Percentiles rank a stretch among this genome's conserved stretches.
These are phyloP conservation scores for Camelina sativa DNA, from an alignment of 345 rosid genomes.

Conservation along the genomic window DNA sequence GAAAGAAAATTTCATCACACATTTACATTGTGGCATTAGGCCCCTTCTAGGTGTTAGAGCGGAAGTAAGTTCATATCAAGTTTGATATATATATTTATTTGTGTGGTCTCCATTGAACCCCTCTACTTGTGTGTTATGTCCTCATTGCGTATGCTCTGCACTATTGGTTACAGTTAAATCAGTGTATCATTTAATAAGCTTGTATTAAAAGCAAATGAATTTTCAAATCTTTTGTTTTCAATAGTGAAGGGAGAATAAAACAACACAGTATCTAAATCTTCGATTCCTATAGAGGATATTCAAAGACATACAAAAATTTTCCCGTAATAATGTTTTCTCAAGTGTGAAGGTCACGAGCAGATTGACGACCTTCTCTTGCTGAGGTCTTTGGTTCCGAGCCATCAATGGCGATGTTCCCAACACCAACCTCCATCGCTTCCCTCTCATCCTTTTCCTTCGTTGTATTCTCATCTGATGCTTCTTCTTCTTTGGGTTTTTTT, in stretches of 20 bases:
- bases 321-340: background rate
- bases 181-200: constrained; percentile 4
- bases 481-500: constrained; percentile 26
- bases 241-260: background rate
- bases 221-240: constrained; percentile 13
- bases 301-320: constrained; percentile 33
- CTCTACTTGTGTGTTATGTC: background rate
- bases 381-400: constrained; percentile 47
- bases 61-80: constrained; percentile 9
- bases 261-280: constrained; percentile 27
- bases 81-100: constrained; percentile 7
- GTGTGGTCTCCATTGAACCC: constrained; percentile 18
- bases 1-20: constrained; percentile 7
- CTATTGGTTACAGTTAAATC: constrained; percentile 4
- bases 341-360: constrained; percentile 40
- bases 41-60: constrained; percentile 22
- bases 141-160: constrained; percentile 12
- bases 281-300: constrained; percentile 1
- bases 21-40: constrained; percentile 29
- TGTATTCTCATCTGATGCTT: constrained; percentile 32
- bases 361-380: constrained; percentile 43
- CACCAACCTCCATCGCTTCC: constrained; percentile 68
- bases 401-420: constrained; percentile 64
- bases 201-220: background rate
- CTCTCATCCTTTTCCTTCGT: constrained; percentile 60